Evolutionary conservation across 1,139 yeast genomes (phyloP), one percentile per base, ranked within the genome.

Genomic region (Yamadazyma diospyri): DNA sequence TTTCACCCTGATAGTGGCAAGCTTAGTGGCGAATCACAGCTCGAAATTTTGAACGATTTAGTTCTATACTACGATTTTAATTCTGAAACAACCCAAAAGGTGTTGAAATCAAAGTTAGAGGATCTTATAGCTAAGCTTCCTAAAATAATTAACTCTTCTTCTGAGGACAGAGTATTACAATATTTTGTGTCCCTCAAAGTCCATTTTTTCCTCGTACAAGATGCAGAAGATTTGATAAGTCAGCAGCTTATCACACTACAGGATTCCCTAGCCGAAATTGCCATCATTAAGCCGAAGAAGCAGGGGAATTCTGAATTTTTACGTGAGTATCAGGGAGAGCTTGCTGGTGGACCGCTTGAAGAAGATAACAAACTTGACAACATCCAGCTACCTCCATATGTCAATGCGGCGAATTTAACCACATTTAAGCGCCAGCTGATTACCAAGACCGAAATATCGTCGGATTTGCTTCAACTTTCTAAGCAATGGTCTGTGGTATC

Each of bases 381-480:
- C 19, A 55, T 68, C 16, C 61, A 63, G 32, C 47, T 68, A n/a
- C 73, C 73, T 1, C 59, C 64, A 1, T 52, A 58, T 35, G 59
- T 68, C 8, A 56, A 67, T 41, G 68, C 66, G 1, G 50, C 42
- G 14, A 58, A 55, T 23, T 42, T 65, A 9, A 46, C 53, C 1
- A 49, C 41, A n/a, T 31, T 41, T 16, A 13, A 17, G 6, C 16
- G 30, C 1, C 24, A 19, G 16, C 34, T 31, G 17, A n/a, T 27
- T 7, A 22, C 34, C 2, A 35, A 32, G n/a, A 26, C 37, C 6
- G 49, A 51, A 17, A 19, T 39, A 1, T 21, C 57, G 1, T 38
- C 54, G 3, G 50, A 43, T 25, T 44, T 57, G 36, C 36, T 44
- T 19, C 25, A 53, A 7, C 40, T 55, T 15, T 42, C 57, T 1